These are phyloP conservation scores for Cruciata laevipes DNA, from an alignment of 257 asterid genomes.

Conservation along the genomic window DNA sequence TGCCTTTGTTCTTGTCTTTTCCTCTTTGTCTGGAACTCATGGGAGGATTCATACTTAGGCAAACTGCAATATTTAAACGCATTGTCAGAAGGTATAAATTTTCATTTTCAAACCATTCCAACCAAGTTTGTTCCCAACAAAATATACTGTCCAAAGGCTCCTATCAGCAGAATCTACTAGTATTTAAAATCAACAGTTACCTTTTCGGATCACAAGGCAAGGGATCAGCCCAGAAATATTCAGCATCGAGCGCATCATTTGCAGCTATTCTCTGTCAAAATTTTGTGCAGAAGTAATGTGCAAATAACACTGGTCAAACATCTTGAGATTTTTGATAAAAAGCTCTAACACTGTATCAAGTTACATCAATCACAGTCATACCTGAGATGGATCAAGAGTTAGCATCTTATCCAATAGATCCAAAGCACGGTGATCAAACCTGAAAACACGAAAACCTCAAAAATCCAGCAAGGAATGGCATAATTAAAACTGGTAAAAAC, in stretches of 20 bases:
- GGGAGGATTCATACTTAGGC: slow-evolving; percentile 89
- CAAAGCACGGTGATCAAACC: slow-evolving; percentile 87
- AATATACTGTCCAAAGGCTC: background rate
- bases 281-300: slow-evolving; percentile 15
- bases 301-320: background rate
- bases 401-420: slow-evolving; percentile 89
- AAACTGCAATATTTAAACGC: slow-evolving; percentile 36
- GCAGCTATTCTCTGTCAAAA: slow-evolving; percentile 74
- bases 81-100: background rate
- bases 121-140: background rate
- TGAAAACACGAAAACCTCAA: slow-evolving; percentile 27
- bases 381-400: slow-evolving; percentile 96
- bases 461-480: slow-evolving; percentile 15
- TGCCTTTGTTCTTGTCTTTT: slow-evolving; percentile 87
- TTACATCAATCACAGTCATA: slow-evolving; percentile 16
- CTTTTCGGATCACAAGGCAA: slow-evolving; percentile 93
- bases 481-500: slow-evolving; percentile 3
- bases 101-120: background rate
- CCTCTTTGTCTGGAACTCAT: slow-evolving; percentile 96
- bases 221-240: slow-evolving; percentile 97
- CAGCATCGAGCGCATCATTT: slow-evolving; percentile 92
- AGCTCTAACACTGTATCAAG: background rate
- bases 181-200: slow-evolving; percentile 23
- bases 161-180: too few species aligned
- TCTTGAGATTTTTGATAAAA: background rate